Evolutionary conservation across 768 basidiomycete species (phyloP).

Genomic region (Lactarius tabidus): DNA sequence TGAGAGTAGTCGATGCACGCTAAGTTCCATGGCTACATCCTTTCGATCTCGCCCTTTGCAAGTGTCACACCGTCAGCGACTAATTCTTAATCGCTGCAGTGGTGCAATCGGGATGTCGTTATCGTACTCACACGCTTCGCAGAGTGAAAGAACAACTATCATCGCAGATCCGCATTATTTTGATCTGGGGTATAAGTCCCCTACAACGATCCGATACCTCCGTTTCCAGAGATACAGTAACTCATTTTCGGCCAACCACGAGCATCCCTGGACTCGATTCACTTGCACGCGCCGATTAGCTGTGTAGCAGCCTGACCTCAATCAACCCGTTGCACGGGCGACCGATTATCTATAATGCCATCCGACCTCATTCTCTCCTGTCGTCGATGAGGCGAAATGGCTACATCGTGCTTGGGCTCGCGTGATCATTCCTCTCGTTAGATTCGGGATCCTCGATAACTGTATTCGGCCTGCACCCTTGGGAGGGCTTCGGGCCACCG

Average conservation of each 20-base stretch:
- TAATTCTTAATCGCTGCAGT: no score
- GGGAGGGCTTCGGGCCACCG: not conserved
- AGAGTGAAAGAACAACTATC: not conserved
- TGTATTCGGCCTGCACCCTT: not conserved
- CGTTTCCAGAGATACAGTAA: not conserved
- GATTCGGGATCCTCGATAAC: conserved; percentile 46
- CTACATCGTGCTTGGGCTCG: conserved; percentile 34
- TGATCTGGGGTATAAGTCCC: not conserved
- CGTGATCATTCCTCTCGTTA: conserved; percentile 39
- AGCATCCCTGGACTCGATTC: not conserved
- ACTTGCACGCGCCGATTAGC: conserved; percentile 27
- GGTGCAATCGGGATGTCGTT: no score
- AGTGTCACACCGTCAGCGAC: no score
- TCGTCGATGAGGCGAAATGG: conserved; percentile 29
- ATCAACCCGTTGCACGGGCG: conserved; percentile 44
- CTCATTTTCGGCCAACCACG: not conserved
- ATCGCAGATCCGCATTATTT: not conserved
- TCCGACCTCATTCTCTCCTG: conserved; percentile 48
- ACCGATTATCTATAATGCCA: conserved; percentile 42
- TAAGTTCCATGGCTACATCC: no score
- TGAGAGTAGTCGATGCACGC: no score
- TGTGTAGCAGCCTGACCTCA: conserved; percentile 33
- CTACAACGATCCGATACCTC: not conserved
- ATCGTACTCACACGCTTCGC: not conserved
- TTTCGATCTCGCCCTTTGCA: no score